phyloP scores from a whole-genome alignment of 202 grass and related monocot genomes.

The Dendrocalamus latiflorus region DNA sequence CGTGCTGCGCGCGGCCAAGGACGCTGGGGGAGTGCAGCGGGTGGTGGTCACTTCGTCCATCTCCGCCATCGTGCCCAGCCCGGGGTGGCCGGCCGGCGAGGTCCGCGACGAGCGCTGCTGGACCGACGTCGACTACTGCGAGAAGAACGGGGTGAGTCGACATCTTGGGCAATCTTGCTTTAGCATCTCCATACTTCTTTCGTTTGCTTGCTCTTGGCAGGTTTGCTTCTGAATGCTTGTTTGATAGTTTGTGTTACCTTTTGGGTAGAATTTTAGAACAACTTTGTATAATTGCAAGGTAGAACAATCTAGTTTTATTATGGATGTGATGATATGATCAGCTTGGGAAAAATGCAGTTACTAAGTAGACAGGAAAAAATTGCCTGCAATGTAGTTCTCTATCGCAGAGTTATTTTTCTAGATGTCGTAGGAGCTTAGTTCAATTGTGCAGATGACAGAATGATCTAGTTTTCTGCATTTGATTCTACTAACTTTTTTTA shows the following conservation, averaged over 20 bases:
- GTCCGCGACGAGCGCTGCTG: constrained; percentile 72
- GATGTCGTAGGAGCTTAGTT: not conserved
- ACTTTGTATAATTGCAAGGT: not conserved
- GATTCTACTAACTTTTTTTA: not conserved
- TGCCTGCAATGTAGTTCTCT: not conserved
- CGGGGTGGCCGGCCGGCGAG: constrained; percentile 57
- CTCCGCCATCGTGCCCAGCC: constrained; percentile 62
- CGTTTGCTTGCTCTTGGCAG: not conserved
- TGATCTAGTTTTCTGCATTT: not conserved
- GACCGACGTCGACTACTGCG: constrained; percentile 86
- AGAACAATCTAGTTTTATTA: not conserved
- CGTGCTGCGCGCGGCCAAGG: constrained; percentile 67
- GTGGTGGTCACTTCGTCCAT: constrained; percentile 79
- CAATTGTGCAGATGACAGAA: not conserved
- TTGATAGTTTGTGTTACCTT: not conserved
- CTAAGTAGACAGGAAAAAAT: not conserved
- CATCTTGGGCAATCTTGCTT: not conserved
- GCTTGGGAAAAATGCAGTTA: not conserved
- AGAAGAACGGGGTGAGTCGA: constrained; percentile 60
- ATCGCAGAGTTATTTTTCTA: not conserved
- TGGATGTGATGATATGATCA: not conserved
- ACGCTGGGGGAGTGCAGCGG: constrained; percentile 47
- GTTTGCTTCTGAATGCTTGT: not conserved
- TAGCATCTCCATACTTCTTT: not conserved
- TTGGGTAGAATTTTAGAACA: not conserved